These are phyloP conservation scores for Petasospora fabianii DNA, from an alignment of 1,139 yeast species.

Conservation along the genomic window DNA sequence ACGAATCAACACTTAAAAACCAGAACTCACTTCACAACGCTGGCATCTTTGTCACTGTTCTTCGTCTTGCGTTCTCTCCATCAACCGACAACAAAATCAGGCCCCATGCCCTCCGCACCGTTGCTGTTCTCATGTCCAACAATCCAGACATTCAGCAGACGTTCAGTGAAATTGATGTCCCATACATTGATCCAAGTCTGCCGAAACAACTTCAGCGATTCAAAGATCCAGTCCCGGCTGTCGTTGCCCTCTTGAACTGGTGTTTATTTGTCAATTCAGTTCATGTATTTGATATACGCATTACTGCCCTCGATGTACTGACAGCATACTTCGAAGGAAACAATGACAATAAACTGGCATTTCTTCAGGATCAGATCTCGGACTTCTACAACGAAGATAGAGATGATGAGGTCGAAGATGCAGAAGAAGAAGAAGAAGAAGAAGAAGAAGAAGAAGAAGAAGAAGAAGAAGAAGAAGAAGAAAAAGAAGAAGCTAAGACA, in stretches of 20 bases:
- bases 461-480: too few relatives aligned
- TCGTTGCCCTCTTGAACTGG: conserved; percentile 79
- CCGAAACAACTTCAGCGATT: conserved; percentile 34
- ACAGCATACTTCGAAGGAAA: conserved; percentile 69
- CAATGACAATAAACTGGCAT: conserved; percentile 53
- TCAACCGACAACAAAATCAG: conserved; percentile 61
- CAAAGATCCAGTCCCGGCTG: conserved; percentile 51
- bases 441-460: too few relatives aligned
- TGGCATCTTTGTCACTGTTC: conserved; percentile 61
- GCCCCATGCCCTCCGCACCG: conserved; percentile 63
- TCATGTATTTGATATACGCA: conserved; percentile 76
- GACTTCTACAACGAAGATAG: conserved; percentile 10
- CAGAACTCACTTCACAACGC: conserved; percentile 61
- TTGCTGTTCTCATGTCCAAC: conserved; percentile 64
- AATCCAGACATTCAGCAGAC: conserved; percentile 52
- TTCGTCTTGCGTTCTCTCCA: conserved; percentile 67
- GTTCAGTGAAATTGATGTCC: conserved; percentile 83
- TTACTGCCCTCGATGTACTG: conserved; percentile 63
- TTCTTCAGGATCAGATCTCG: conserved; percentile 47
- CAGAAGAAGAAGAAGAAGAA: conserved; percentile 1
- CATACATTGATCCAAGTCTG: conserved; percentile 80
- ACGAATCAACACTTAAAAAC: conserved; percentile 56
- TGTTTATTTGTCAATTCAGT: conserved; percentile 73
- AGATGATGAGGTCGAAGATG: neutral
- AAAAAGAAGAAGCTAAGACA: too few relatives aligned